phyloP scores from a whole-genome alignment of 805 yeast genomes.

The Vanderwaltozyma tropicalis region DNA sequence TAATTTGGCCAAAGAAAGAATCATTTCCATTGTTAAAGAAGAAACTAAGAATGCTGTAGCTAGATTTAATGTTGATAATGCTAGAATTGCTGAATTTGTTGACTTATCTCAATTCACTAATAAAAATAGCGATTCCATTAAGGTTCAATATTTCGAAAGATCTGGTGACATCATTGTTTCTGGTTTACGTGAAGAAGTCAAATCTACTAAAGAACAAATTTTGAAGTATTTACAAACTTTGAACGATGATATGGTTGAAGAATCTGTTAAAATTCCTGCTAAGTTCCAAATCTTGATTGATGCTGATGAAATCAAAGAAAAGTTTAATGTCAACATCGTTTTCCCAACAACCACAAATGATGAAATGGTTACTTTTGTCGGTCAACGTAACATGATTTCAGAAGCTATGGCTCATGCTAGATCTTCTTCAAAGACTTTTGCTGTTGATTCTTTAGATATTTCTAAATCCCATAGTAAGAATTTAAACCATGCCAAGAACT shows the following conservation, averaged over 20 bases:
- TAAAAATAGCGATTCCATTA: slow-evolving; percentile 15
- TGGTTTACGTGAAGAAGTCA: slow-evolving; percentile 63
- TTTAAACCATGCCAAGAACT: slow-evolving; percentile 59
- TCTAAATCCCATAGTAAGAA: slow-evolving; percentile 83
- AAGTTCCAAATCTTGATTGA: slow-evolving; percentile 62
- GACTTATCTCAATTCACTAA: slow-evolving; percentile 13
- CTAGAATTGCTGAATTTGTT: slow-evolving; percentile 27
- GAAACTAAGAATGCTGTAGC: slow-evolving; percentile 51
- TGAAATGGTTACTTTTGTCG: slow-evolving; percentile 49
- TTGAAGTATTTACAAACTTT: slow-evolving; percentile 37
- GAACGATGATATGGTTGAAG: slow-evolving; percentile 37
- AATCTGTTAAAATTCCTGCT: slow-evolving; percentile 55
- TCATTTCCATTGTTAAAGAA: slow-evolving; percentile 63
- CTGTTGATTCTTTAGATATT: slow-evolving; percentile 65
- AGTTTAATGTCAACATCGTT: slow-evolving; percentile 47
- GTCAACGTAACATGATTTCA: slow-evolving; percentile 46
- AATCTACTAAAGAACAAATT: slow-evolving; percentile 44
- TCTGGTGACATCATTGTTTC: slow-evolving; percentile 40
- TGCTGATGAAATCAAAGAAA: slow-evolving; percentile 39
- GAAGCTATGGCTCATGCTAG: slow-evolving; percentile 57
- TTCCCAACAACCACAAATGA: slow-evolving; percentile 39
- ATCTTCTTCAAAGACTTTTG: slow-evolving; percentile 45
- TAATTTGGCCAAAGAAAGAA: slow-evolving; percentile 57
- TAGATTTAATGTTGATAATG: slow-evolving; percentile 36
- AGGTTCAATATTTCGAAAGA: slow-evolving; percentile 13